Conservation (phyloP, 257 asterid genomes). For the Anisodus acutangulus region DNA sequence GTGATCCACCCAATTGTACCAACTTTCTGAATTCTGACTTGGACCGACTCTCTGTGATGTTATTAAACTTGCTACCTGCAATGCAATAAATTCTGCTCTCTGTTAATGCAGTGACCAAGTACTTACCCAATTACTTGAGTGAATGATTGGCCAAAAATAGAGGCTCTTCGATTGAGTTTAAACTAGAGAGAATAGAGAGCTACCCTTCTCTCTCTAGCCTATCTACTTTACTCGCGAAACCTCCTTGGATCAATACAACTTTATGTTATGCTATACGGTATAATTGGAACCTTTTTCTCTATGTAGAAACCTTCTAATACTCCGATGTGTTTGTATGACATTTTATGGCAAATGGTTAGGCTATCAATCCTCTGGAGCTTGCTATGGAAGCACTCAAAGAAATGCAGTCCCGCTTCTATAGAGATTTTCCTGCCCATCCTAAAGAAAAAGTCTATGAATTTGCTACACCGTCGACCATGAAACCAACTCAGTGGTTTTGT, state of each 20-base stretch:
- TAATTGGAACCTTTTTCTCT: background rate
- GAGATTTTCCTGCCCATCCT: slow-evolving; percentile 89
- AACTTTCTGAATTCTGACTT: background rate
- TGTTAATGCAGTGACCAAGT: background rate
- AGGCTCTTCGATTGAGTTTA: background rate
- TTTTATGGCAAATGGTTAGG: slow-evolving; percentile 47
- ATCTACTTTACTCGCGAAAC: slow-evolving; percentile 1
- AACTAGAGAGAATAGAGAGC: slow-evolving; percentile 15
- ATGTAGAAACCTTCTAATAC: background rate
- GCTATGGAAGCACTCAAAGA: slow-evolving; percentile 93
- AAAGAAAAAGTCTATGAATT: slow-evolving; percentile 75
- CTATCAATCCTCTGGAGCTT: slow-evolving; percentile 92
- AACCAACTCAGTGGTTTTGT: slow-evolving; percentile 98
- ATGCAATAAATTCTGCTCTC: background rate
- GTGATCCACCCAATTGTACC: background rate
- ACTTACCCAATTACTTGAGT: background rate
- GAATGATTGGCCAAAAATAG: slow-evolving; percentile 9
- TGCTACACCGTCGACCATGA: slow-evolving; percentile 98
- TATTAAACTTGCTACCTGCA: background rate
- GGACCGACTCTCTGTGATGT: background rate
- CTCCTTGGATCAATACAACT: slow-evolving; percentile 17
- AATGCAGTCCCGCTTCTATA: slow-evolving; percentile 75
- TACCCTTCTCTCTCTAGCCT: slow-evolving; percentile 14
- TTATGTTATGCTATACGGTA: background rate
- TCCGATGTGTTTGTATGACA: background rate